Evolutionary conservation across 371 early-diverging fungal species (phyloP).

Genomic region (Rhizopus sp.): DNA sequence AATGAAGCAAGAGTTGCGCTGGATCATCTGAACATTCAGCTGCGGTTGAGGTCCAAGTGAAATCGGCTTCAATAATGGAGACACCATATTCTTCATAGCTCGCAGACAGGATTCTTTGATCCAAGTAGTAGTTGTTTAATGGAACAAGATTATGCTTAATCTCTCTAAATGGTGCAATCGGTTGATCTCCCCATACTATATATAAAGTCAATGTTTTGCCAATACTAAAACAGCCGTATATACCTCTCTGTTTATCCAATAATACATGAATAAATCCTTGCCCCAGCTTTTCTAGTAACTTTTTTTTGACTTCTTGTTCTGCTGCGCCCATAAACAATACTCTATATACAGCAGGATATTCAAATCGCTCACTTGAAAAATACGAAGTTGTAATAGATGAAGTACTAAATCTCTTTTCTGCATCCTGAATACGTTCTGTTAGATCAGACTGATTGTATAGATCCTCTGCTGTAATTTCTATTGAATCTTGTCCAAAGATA

Average conservation of each 20-base stretch:
- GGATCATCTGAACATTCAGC: conserved; percentile 17
- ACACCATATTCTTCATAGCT: conserved; percentile 47
- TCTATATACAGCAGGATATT: conserved; percentile 31
- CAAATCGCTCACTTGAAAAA: conserved; percentile 23
- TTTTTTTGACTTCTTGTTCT: conserved; percentile 30
- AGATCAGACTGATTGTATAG: conserved; percentile 19
- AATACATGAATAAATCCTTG: conserved; percentile 33
- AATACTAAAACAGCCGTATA: not conserved
- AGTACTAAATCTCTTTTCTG: conserved; percentile 22
- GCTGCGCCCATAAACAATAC: conserved; percentile 44
- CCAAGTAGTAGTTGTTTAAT: conserved; percentile 22
- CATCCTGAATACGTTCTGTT: conserved; percentile 15
- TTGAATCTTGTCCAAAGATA: conserved; percentile 17
- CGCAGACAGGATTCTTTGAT: conserved; percentile 19
- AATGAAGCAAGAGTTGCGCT: conserved; percentile 21
- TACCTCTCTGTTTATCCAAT: conserved; percentile 11
- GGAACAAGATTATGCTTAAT: conserved; percentile 36
- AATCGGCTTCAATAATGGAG: conserved; percentile 52
- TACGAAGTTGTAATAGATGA: conserved; percentile 18
- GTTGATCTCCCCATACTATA: conserved; percentile 1
- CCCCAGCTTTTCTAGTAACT: conserved; percentile 36
- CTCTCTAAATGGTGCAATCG: conserved; percentile 31
- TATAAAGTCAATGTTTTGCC: not conserved
- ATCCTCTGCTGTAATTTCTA: conserved; percentile 14
- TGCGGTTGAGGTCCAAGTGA: conserved; percentile 34